Evolutionary conservation across 768 basidiomycete species (phyloP), one percentile per base, ranked within the genome.

Genomic region (Butyriboletus loyo): DNA sequence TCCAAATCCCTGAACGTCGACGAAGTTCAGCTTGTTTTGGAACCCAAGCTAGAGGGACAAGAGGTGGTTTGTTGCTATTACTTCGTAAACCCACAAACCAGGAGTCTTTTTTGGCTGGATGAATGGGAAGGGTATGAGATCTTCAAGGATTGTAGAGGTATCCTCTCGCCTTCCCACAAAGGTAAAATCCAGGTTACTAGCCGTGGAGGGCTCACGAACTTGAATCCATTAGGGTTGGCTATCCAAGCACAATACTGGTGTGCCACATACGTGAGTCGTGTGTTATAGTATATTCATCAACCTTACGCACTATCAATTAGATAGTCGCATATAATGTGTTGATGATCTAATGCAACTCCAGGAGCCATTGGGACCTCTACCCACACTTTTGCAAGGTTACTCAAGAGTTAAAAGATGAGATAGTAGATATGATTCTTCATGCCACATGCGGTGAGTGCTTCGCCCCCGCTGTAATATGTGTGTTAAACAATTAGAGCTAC

Each of bases 21-120:
- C 4, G 55, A 72, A 38, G 63, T 72, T 22, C 76, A 82, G 41
- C 65, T 82, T 5, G 74, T 82, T 19, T 53, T 85, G 24, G 77
- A 82, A 40, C 64, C 79, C 4, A 66, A 51, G 30, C 15, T 42
- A 4, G 64, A 64, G 0, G 65, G 67, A 0, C 0, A 13, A 0
- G 60, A 55, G 9, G 32, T 64, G 2, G 31, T 63, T 19, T 66
- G 69, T 58, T 55, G 73, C 54, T 84, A 84, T 60, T 84, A 83
- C 57, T 80, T 79, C 51, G 79, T 75, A 24, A 72, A 82, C 54
- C 80, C 82, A 40, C 21, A 57, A 1, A 64, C 66, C 0, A 74
- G 78, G 19, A 61, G 68, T n/a, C 65, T 85, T 9, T 85, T 85
- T 55, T 86, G 80, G 74, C 50, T 84, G 30, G 75, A 84, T 38